phyloP scores from a whole-genome alignment of 306 rosid genomes.

The Lablab purpureus region DNA sequence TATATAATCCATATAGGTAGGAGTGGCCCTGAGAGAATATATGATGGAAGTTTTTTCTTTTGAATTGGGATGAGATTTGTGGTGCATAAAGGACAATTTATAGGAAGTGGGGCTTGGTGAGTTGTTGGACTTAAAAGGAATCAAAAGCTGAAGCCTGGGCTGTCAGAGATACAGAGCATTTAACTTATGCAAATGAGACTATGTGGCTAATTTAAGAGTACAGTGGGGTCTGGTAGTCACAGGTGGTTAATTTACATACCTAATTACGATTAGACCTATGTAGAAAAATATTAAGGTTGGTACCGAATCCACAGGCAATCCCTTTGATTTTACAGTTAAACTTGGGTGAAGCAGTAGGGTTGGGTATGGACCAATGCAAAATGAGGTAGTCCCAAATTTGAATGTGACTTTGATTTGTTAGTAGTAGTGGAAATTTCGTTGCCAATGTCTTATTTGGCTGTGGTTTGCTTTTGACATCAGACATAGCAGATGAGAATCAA shows the following conservation, averaged over 20 bases:
- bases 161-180: neutral
- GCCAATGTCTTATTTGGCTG: conserved; percentile 55
- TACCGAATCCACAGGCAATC: conserved; percentile 41
- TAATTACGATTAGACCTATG: conserved; percentile 43
- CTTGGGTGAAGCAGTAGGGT: conserved; percentile 19
- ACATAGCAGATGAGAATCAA: conserved; percentile 37
- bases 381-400: neutral
- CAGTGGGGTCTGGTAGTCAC: neutral
- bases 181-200: conserved; percentile 9
- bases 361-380: conserved; percentile 47
- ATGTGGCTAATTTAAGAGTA: neutral
- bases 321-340: conserved; percentile 38
- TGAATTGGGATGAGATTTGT: conserved; percentile 5
- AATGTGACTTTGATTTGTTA: conserved; percentile 32
- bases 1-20: neutral
- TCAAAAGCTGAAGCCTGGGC: neutral
- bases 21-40: neutral
- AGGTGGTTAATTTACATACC: conserved; percentile 47
- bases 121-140: conserved; percentile 45
- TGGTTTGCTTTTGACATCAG: conserved; percentile 55
- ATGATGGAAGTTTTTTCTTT: neutral
- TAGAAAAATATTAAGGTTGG: conserved; percentile 28
- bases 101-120: conserved; percentile 42
- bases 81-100: conserved; percentile 35
- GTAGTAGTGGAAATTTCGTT: conserved; percentile 53